Base-by-base conservation (phyloP, 257 asterid genomes). In the Hygrophila difformis region DNA sequence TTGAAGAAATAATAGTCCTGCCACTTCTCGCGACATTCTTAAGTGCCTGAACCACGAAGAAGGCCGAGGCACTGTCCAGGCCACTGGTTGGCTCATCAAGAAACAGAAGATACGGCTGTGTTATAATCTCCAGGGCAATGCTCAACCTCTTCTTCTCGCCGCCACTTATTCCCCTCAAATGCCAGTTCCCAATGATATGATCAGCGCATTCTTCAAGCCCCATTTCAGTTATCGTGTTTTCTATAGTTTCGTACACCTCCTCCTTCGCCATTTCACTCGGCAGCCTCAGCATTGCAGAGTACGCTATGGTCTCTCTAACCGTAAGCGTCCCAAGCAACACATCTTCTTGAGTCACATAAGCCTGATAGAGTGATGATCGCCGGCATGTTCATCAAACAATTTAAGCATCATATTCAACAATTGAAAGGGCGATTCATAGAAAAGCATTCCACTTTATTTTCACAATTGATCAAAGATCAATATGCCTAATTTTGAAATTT, bases 11-110 rank as follows among this genome's bases (percentile, higher is more conserved):
- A n/a, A 88, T 71, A 3, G 97, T 88, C 49, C 73, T 73, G 1
- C 82, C 93, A 14, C 54, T 71, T 3, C 68, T 53, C 0, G 93
- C 93, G 4, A 75, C 58, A 26, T 75, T 84, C 51, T 65, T 73
- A 0, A 88, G 87, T 23, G 82, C 73, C 57, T 73, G 87, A 6
- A 74, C 52, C n/a, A 81, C 94, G n/a, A 81, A 88, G 45, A 78
- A 88, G 0, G 97, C 94, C 0, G 95, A 58, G 12, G 94, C 95
- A 20, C 95, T 84, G 47, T 84, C 97, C 0, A 88, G 78, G 12
- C 95, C 95, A 12, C 71, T 81, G 2, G 94, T 88, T 0, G 97
- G 97, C 60, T 88, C 97, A 17, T 88, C 97, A 10, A 84, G 93
- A 52, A 84, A 79, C 39, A 84, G 13, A 0, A 88, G 51, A 3